Percentiles rank a stretch among this genome's conserved stretches.
phyloP scores from a whole-genome alignment of 352 stramenopile genomes.

The Halophytophthora polymorphica region DNA sequence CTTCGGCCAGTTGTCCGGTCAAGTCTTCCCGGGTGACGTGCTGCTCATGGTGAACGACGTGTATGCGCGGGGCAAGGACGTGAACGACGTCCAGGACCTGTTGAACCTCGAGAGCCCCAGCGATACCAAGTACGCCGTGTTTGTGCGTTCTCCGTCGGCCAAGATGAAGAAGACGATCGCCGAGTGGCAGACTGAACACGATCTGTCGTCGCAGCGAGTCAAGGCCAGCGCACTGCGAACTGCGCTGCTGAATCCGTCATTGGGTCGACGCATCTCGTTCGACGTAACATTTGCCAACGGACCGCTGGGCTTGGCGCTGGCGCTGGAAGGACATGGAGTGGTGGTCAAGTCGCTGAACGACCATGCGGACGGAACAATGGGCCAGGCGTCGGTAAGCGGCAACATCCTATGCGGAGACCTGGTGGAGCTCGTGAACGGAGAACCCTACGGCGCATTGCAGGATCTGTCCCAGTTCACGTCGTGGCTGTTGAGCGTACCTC shows the following conservation, averaged over 20 bases:
- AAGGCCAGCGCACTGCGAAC: constrained; percentile 25
- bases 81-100: constrained; percentile 37
- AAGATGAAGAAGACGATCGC: constrained; percentile 38
- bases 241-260: constrained; percentile 11
- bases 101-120: constrained; percentile 20
- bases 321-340: constrained; percentile 63
- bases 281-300: constrained; percentile 73
- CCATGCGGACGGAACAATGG: constrained; percentile 50
- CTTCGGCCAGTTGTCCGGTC: constrained; percentile 51
- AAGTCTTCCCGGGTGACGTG: constrained; percentile 70
- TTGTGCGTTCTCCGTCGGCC: constrained; percentile 31
- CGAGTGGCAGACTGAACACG: constrained; percentile 25
- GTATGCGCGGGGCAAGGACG: constrained; percentile 20
- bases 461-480: constrained; percentile 84
- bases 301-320: constrained; percentile 68
- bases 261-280: constrained; percentile 21
- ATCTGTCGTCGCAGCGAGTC: constrained; percentile 27
- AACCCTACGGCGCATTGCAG: constrained; percentile 50
- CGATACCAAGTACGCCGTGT: constrained; percentile 33
- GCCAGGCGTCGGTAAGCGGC: constrained; percentile 70
- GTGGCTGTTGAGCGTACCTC: constrained; percentile 56
- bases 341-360: constrained; percentile 82
- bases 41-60: constrained; percentile 49
- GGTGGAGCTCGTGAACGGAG: constrained; percentile 72
- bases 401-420: constrained; percentile 61